Conservation (phyloP, 345 rosid species). For the Eucalyptus pauciflora region DNA sequence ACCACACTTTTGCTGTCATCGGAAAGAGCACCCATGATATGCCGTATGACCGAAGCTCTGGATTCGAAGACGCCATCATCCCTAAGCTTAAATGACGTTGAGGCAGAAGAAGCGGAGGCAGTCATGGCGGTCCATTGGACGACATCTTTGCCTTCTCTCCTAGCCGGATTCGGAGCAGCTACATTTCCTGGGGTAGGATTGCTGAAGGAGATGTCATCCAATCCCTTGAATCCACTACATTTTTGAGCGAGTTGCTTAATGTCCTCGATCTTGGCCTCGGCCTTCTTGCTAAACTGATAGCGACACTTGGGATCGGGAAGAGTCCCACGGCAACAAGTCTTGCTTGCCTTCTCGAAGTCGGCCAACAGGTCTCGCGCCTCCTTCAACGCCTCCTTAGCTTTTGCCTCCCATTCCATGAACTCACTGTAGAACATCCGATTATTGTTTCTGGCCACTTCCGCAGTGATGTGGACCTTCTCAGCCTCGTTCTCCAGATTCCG, state of each 20-base stretch:
- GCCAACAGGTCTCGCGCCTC: too few species aligned
- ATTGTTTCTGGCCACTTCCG: too few species aligned
- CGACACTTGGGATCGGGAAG: background rate
- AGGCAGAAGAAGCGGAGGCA: too few species aligned
- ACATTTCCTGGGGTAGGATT: background rate
- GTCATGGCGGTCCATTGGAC: background rate
- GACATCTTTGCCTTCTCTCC: background rate
- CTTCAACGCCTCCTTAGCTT: too few species aligned
- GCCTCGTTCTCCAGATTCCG: too few species aligned
- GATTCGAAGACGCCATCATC: too few species aligned
- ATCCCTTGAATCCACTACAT: background rate
- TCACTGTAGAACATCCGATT: too few species aligned
- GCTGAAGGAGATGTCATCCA: background rate
- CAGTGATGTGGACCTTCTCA: accelerated
- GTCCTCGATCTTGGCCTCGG: background rate
- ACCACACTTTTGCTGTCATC: too few species aligned
- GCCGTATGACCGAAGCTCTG: too few species aligned
- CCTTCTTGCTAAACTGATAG: background rate
- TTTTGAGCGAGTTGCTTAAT: background rate
- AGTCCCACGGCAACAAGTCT: background rate
- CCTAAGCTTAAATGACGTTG: too few species aligned
- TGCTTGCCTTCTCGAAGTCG: accelerated
- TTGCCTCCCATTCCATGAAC: too few species aligned
- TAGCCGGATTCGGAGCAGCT: background rate
- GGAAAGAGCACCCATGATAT: too few species aligned